These are phyloP conservation scores for Hemisphaericaspora lyxosophila DNA, from an alignment of 1,139 yeast species.

Conservation along the genomic window DNA sequence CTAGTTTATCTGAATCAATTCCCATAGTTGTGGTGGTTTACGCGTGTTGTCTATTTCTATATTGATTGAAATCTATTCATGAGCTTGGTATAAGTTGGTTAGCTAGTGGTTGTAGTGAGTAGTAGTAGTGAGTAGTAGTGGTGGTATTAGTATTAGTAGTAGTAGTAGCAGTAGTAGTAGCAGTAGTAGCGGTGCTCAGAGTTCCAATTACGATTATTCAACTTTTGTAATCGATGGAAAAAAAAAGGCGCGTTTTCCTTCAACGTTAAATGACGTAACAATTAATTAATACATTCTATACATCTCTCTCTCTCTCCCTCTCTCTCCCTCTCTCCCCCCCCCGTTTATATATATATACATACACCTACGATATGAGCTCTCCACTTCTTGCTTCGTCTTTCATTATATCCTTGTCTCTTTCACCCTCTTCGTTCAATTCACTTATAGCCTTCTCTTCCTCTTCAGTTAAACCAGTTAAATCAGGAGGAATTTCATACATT, in stretches of 20 bases:
- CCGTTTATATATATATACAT: neutral
- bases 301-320: too few relatives aligned
- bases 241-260: too few relatives aligned
- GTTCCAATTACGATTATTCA: too few relatives aligned
- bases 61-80: neutral
- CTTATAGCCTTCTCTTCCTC: slow-evolving; percentile 57
- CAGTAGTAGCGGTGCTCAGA: too few relatives aligned
- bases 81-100: neutral
- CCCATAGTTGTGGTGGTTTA: neutral
- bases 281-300: too few relatives aligned
- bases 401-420: slow-evolving; percentile 20
- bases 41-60: too few relatives aligned
- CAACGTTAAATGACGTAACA: too few relatives aligned
- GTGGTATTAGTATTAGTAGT: too few relatives aligned
- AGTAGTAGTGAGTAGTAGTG: too few relatives aligned
- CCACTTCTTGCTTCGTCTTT: slow-evolving; percentile 31
- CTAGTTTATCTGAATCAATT: slow-evolving; percentile 16
- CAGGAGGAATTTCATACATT: slow-evolving; percentile 89
- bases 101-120: neutral
- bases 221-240: too few relatives aligned
- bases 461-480: slow-evolving; percentile 62
- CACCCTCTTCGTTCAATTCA: slow-evolving; percentile 55
- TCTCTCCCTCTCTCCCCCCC: too few relatives aligned
- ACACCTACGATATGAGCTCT: slow-evolving; percentile 15
- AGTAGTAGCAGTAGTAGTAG: too few relatives aligned